These are phyloP conservation scores for Blastobotrys arbuscula DNA, from an alignment of 1,139 yeast species.

Conservation along the genomic window DNA sequence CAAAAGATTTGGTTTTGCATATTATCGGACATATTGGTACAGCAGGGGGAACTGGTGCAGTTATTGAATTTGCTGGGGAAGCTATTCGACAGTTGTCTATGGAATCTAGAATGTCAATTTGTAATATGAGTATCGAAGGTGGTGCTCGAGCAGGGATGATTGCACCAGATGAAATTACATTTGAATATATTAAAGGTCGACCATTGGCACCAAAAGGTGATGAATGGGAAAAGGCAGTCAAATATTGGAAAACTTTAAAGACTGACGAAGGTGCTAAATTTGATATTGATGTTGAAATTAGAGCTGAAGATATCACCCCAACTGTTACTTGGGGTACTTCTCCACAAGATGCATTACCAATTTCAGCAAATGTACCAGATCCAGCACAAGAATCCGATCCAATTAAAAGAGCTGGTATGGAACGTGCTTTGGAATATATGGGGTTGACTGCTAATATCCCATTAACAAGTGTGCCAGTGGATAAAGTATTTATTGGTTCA, in stretches of 20 bases:
- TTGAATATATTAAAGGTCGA: conserved; percentile 82
- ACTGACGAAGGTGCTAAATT: conserved; percentile 87
- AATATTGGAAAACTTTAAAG: conserved; percentile 83
- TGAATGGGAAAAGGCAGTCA: conserved; percentile 91
- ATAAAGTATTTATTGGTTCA: conserved; percentile 95
- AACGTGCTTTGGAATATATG: conserved; percentile 87
- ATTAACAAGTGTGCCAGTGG: conserved; percentile 63
- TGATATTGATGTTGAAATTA: conserved; percentile 74
- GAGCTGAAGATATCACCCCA: conserved; percentile 83
- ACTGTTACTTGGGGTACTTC: conserved; percentile 99
- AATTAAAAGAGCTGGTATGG: conserved; percentile 74
- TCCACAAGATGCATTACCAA: conserved; percentile 97
- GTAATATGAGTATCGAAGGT: conserved; percentile 97
- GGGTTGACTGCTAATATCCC: conserved; percentile 84
- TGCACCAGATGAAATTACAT: conserved; percentile 86
- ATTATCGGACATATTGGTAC: conserved; percentile 97
- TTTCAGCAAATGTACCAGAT: conserved; percentile 84
- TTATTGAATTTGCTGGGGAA: conserved; percentile 93
- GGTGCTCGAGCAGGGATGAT: conserved; percentile 99
- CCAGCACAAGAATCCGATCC: conserved; percentile 71
- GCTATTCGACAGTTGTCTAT: conserved; percentile 84
- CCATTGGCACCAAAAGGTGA: conserved; percentile 91
- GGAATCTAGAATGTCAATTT: conserved; percentile 99
- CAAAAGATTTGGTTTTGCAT: conserved; percentile 89
- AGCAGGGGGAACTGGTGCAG: conserved; percentile 98